A percentile compares a stretch with the other conserved stretches of the same genome.
Evolutionary conservation across 768 basidiomycete genomes (phyloP).

Genomic region (Chalciporus sphaerocephalus): DNA sequence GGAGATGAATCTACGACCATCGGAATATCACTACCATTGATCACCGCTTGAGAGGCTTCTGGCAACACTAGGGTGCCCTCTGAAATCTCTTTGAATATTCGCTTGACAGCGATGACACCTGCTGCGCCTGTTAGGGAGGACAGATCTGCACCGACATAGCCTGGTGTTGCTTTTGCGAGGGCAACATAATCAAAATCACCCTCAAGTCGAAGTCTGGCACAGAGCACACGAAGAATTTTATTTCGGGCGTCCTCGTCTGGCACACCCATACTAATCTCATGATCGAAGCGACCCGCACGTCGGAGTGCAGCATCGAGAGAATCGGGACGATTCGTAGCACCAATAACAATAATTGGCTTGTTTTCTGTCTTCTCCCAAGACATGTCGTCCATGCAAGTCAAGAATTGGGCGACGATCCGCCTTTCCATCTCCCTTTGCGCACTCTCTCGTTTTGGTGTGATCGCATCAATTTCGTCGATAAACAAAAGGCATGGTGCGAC

Average conservation of each 20-base stretch:
- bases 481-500: conserved; percentile 91
- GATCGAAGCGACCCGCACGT: conserved; percentile 92
- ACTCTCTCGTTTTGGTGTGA: conserved; percentile 95
- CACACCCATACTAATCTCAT: conserved; percentile 97
- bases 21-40: conserved; percentile 23
- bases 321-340: conserved; percentile 94
- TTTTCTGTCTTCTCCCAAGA: conserved; percentile 94
- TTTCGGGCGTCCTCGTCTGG: conserved; percentile 88
- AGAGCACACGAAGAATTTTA: conserved; percentile 85
- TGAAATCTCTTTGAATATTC: conserved; percentile 82
- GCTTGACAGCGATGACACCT: conserved; percentile 92
- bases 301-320: conserved; percentile 91
- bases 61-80: conserved; percentile 60
- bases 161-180: conserved; percentile 91
- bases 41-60: conserved; percentile 23
- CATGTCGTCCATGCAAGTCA: conserved; percentile 98
- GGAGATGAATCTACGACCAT: conserved; percentile 38
- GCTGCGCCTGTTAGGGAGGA: conserved; percentile 88
- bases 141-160: conserved; percentile 95
- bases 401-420: conserved; percentile 93
- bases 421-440: conserved; percentile 98
- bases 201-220: conserved; percentile 74
- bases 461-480: conserved; percentile 97
- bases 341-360: conserved; percentile 90
- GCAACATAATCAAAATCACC: conserved; percentile 84